A percentile compares a stretch with the other conserved stretches of the same genome.
Conservation (phyloP, 192 early-diverging fungal genomes). For the Coemansia guatemalensis region DNA sequence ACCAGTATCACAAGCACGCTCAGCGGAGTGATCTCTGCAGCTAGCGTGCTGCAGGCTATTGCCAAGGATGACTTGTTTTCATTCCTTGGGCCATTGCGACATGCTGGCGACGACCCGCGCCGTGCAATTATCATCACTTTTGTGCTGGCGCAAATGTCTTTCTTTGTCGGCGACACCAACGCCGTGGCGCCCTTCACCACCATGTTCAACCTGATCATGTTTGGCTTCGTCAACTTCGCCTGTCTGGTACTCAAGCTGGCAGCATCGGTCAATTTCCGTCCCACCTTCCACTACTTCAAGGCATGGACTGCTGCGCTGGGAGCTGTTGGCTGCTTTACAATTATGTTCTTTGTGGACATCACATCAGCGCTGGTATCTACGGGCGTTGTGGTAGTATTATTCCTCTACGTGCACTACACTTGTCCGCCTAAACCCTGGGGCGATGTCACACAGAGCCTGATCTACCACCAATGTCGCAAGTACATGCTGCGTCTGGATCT, state of each 20-base stretch:
- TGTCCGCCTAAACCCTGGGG: conserved; percentile 70
- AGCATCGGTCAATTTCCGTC: conserved; percentile 68
- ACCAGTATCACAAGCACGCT: conserved; percentile 64
- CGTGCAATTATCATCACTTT: conserved; percentile 47
- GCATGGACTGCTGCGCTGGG: conserved; percentile 63
- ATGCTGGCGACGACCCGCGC: conserved; percentile 24
- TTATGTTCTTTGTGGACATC: conserved; percentile 61
- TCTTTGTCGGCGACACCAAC: conserved; percentile 63
- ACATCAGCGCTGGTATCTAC: conserved; percentile 54
- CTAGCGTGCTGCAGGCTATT: conserved; percentile 68
- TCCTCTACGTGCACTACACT: conserved; percentile 65
- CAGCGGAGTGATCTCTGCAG: conserved; percentile 59
- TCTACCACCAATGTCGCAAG: conserved; percentile 74
- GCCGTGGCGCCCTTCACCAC: conserved; percentile 66
- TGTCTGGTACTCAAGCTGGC: conserved; percentile 64
- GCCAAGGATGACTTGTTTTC: conserved; percentile 64
- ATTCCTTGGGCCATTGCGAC: conserved; percentile 34
- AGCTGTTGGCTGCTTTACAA: conserved; percentile 50
- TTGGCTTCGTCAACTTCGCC: conserved; percentile 64
- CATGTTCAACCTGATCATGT: conserved; percentile 64
- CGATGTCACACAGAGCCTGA: conserved; percentile 66
- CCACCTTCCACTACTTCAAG: conserved; percentile 66
- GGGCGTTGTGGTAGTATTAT: conserved; percentile 55
- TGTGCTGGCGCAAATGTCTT: conserved; percentile 55
- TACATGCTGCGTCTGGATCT: conserved; percentile 63